Evolutionary conservation across 2,329 filamentous ascomycete genomes (phyloP), one percentile per base, ranked within the genome.

Genomic region (Microascus cirrosus): DNA sequence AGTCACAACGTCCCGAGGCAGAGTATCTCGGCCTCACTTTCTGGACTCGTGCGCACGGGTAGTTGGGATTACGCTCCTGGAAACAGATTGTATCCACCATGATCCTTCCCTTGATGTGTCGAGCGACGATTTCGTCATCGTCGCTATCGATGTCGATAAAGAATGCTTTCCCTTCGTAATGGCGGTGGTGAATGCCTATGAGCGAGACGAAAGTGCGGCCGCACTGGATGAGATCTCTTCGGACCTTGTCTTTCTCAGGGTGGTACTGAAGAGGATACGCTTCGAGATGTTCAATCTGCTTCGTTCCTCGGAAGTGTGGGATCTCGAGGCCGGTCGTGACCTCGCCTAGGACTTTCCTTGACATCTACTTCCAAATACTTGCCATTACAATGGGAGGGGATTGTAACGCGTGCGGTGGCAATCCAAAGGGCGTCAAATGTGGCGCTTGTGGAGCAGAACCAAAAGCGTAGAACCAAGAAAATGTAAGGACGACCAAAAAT

Each of bases 331-430:
- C 34, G 28, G 52, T 28, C 5, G 52, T 28, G 28, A 54, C 52
- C 15, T 54, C 52, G 11, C 52, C 52, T 35, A 54, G 52, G 10
- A 54, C 52, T 54, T 54, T 54, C n/a, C n/a, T n/a, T n/a, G n/a
- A n/a, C n/a, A n/a, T n/a, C n/a, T n/a, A n/a, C n/a, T n/a, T n/a
- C n/a, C n/a, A n/a, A n/a, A n/a, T n/a, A n/a, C n/a, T n/a, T n/a
- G n/a, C n/a, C n/a, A n/a, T n/a, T n/a, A n/a, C n/a, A n/a, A n/a
- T n/a, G n/a, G n/a, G n/a, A n/a, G n/a, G n/a, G n/a, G n/a, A n/a
- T n/a, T n/a, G n/a, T n/a, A n/a, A n/a, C n/a, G n/a, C n/a, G n/a
- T n/a, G n/a, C n/a, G n/a, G n/a, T n/a, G n/a, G n/a, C n/a, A n/a
- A n/a, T n/a, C n/a, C n/a, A n/a, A n/a, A n/a, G n/a, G n/a, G n/a